Percentiles rank a stretch among this genome's conserved stretches.
Evolutionary conservation across 169 alveolate genomes (phyloP).

Genomic region (Amoebophrya sp.): DNA sequence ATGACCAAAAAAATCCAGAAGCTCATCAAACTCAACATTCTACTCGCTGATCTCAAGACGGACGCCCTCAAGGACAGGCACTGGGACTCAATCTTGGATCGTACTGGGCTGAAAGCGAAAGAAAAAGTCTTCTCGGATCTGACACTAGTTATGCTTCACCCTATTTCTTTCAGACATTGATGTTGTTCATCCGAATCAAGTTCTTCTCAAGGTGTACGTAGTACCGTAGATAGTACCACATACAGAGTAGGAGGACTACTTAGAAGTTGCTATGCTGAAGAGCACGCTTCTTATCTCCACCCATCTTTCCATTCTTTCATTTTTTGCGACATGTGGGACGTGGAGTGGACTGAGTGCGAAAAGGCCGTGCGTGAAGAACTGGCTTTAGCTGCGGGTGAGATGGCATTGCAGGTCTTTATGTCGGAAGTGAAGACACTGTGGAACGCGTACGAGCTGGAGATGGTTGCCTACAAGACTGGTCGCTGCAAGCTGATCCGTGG

Average conservation of each 20-base stretch:
- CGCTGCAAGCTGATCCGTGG: slow-evolving; percentile 89
- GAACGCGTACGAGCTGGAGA: slow-evolving; percentile 76
- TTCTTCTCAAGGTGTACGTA: slow-evolving; percentile 49
- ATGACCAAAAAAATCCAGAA: slow-evolving; percentile 64
- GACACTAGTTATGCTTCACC: not conserved
- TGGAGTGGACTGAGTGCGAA: not conserved
- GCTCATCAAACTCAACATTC: slow-evolving; percentile 41
- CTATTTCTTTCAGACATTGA: slow-evolving; percentile 78
- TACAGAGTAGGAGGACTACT: not conserved
- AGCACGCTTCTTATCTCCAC: slow-evolving; percentile 61
- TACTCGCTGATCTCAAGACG: slow-evolving; percentile 75
- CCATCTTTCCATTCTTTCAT: not conserved
- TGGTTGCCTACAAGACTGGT: slow-evolving; percentile 77
- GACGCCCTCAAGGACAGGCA: slow-evolving; percentile 95
- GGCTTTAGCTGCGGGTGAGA: not conserved
- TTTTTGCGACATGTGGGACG: slow-evolving; percentile 33
- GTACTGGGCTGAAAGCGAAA: slow-evolving; percentile 57
- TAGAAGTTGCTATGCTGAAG: slow-evolving; percentile 52
- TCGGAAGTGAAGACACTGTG: slow-evolving; percentile 76
- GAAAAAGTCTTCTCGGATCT: not conserved
- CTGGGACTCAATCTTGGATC: slow-evolving; percentile 82
- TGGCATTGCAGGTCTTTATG: not conserved
- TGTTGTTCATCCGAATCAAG: slow-evolving; percentile 59
- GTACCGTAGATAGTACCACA: slow-evolving; percentile 28
- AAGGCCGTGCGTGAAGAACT: not conserved